Base-by-base conservation (phyloP, 1,284 basidiomycete genomes). In the Microbotryum saponariae region DNA sequence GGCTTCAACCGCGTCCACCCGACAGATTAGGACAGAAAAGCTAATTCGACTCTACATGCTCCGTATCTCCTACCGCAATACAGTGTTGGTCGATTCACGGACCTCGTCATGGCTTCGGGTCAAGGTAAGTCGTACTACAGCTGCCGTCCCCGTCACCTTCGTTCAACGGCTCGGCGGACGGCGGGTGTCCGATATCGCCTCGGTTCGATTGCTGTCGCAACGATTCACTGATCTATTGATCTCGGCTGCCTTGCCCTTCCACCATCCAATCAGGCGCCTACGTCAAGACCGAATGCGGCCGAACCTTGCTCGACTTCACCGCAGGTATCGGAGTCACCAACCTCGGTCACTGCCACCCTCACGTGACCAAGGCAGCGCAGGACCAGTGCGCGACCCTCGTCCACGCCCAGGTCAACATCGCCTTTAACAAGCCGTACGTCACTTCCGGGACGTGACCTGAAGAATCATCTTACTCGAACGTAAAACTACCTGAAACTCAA, bases 311-410 rank as follows among this genome's bases (percentile, higher is more conserved):
- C 55, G 90, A 92, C 76, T 92, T 92, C 71, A 91, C 88, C 6
- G 83, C 82, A 71, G 91, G 91, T 27, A 93, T 92, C 70, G 71
- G 70, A 54, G 72, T 91, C 1, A 88, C 87, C 0, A 84, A 82
- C 72, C 79, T 91, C 79, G 90, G 91, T 14, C 89, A 91, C 73
- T 91, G 86, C 71, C 89, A 94, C 75, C 89, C 89, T 0, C 84
- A 83, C 73, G 83, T 94, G 67, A 90, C 88, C 75, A 81, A 83
- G 67, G 90, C 90, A 14, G 91, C 90, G 1, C 88, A 88, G 20
- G 83, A 87, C 46, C 91, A 94, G 75, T 88, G 88, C 74, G 82
- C 84, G 78, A 82, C 82, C 44, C 80, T 92, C 62, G 86, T 90
- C 14, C 89, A 93, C 71, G 84, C 81, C 47, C 68, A 90, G 86